These are phyloP conservation scores for Camillea tinctor DNA, from an alignment of 2,329 filamentous ascomycete species.

Conservation along the genomic window DNA sequence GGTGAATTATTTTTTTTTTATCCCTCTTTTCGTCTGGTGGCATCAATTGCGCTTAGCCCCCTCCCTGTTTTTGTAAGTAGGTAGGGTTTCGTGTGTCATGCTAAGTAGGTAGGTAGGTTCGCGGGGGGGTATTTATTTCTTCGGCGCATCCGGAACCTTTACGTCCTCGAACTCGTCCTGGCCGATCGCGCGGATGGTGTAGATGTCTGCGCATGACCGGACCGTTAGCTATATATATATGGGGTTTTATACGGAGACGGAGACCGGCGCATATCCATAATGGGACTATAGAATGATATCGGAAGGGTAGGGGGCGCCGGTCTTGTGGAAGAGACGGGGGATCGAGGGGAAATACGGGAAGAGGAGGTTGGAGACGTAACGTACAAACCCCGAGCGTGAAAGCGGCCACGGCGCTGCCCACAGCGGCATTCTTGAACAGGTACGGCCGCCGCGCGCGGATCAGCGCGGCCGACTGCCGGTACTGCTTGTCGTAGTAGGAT, in stretches of 20 bases:
- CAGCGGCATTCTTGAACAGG: slow-evolving; percentile 82
- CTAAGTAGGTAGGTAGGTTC: too few species aligned
- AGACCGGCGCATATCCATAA: too few species aligned
- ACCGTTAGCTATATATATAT: neutral
- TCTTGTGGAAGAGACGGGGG: neutral
- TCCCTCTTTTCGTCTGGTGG: neutral
- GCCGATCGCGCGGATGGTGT: slow-evolving; percentile 77
- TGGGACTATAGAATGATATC: too few species aligned
- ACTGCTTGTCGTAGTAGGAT: slow-evolving; percentile 89
- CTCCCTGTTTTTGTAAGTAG: neutral
- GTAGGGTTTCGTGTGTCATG: neutral
- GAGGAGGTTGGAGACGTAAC: slow-evolving; percentile 39
- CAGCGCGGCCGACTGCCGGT: slow-evolving; percentile 82
- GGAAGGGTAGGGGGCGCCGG: too few species aligned
- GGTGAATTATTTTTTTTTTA: neutral
- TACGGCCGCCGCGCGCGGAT: slow-evolving; percentile 91
- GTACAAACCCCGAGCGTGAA: slow-evolving; percentile 86
- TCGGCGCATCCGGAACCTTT: slow-evolving; percentile 75
- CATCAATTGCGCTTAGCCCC: neutral
- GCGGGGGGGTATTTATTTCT: slow-evolving; percentile 24
- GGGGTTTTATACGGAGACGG: neutral
- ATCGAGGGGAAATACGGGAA: neutral
- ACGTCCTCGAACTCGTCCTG: slow-evolving; percentile 98
- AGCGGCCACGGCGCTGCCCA: slow-evolving; percentile 70
- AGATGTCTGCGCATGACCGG: slow-evolving; percentile 45